Evolutionary conservation across 345 rosid genomes (phyloP).

Genomic region (Brassica rapa): DNA sequence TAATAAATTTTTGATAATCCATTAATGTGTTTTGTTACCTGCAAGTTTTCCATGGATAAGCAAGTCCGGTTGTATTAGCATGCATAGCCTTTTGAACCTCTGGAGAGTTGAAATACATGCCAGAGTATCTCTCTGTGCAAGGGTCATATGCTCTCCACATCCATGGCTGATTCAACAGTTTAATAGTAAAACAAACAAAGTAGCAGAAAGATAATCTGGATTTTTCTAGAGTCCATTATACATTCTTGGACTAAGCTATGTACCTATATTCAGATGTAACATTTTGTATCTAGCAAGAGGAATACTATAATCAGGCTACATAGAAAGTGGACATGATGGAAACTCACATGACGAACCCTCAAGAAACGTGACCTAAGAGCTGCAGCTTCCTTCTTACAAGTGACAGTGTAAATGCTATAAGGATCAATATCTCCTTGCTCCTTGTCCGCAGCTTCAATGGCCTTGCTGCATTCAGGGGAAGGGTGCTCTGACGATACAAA

Average conservation of each 20-base stretch:
- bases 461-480: slow-evolving; percentile 61
- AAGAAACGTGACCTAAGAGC: slow-evolving; percentile 49
- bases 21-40: slow-evolving; percentile 47
- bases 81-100: slow-evolving; percentile 95
- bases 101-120: slow-evolving; percentile 72
- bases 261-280: neutral
- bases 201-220: slow-evolving; percentile 2
- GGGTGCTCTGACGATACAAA: slow-evolving; percentile 69
- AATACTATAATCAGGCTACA: neutral
- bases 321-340: neutral
- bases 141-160: slow-evolving; percentile 98
- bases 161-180: slow-evolving; percentile 66
- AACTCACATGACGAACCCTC: slow-evolving; percentile 78
- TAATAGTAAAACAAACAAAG: neutral
- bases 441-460: slow-evolving; percentile 50
- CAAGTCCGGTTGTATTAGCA: slow-evolving; percentile 74
- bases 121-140: slow-evolving; percentile 83
- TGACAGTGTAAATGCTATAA: slow-evolving; percentile 77
- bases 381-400: slow-evolving; percentile 63
- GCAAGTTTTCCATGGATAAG: slow-evolving; percentile 85
- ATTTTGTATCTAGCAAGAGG: neutral
- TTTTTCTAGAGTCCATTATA: neutral
- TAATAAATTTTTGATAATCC: neutral
- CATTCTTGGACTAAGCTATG: slow-evolving; percentile 1
- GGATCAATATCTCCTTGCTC: slow-evolving; percentile 90